phyloP scores from a whole-genome alignment of 2,329 filamentous ascomycete genomes.

The Talaromyces sp. region DNA sequence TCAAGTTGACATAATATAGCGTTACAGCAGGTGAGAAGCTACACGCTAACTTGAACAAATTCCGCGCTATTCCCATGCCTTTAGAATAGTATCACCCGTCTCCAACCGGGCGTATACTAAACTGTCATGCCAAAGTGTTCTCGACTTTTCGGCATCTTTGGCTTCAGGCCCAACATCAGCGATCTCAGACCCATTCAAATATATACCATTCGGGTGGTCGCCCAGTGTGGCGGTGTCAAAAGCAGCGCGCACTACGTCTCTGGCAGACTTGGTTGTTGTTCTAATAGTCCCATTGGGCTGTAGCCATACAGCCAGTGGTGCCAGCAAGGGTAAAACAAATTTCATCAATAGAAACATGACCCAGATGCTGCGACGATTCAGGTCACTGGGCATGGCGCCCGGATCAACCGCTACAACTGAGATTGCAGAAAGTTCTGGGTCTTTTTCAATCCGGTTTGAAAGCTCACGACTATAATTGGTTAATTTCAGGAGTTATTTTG shows the following conservation, averaged over 20 bases:
- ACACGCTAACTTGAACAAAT: neutral
- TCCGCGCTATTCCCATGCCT: constrained; percentile 4
- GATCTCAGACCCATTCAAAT: constrained; percentile 4
- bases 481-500: neutral
- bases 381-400: constrained; percentile 31
- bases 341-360: constrained; percentile 14
- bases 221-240: constrained; percentile 5
- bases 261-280: constrained; percentile 3
- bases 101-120: constrained; percentile 11
- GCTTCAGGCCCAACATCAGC: constrained; percentile 10
- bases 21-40: no score
- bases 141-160: constrained; percentile 10
- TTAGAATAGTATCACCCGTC: constrained; percentile 7
- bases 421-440: constrained; percentile 25
- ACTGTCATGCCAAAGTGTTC: constrained; percentile 12
- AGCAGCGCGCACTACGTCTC: constrained; percentile 5
- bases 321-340: neutral
- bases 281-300: neutral
- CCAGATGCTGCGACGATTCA: constrained; percentile 22
- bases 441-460: constrained; percentile 33
- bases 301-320: neutral
- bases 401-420: constrained; percentile 36
- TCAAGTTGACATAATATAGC: no score
- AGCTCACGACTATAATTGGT: constrained; percentile 18
- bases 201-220: constrained; percentile 8